phyloP scores from a whole-genome alignment of 176 grass and related monocot genomes.

The Pontederia paniculata region DNA sequence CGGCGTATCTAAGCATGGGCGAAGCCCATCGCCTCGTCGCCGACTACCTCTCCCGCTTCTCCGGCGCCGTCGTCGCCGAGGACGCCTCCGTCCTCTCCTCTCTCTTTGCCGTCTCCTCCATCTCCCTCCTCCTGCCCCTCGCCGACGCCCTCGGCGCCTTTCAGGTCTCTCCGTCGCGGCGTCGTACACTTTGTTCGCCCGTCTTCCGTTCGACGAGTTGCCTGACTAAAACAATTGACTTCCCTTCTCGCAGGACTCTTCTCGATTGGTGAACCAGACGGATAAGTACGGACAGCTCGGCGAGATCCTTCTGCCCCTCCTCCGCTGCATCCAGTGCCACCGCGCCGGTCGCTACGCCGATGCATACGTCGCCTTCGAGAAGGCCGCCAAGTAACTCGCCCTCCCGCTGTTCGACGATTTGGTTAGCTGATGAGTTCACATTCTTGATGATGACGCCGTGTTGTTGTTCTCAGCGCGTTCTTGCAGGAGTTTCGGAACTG shows the following conservation, averaged over 20 bases:
- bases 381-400: constrained; percentile 47
- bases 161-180: constrained; percentile 4
- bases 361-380: constrained; percentile 75
- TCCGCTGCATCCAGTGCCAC: too few relatives aligned
- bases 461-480: constrained; percentile 58
- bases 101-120: constrained; percentile 49
- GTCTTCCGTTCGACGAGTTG: too few relatives aligned
- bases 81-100: constrained; percentile 32
- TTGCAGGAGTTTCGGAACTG: constrained; percentile 95
- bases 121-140: constrained; percentile 32
- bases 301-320: neutral
- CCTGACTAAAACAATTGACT: too few relatives aligned
- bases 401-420: constrained; percentile 3
- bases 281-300: constrained; percentile 29
- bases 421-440: neutral
- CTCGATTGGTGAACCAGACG: constrained; percentile 30
- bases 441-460: constrained; percentile 3
- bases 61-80: constrained; percentile 32
- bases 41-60: constrained; percentile 49
- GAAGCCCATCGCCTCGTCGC: constrained; percentile 77
- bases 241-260: constrained; percentile 23
- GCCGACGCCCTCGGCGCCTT: constrained; percentile 57
- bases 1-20: constrained; percentile 69
- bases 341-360: constrained; percentile 52
- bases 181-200: too few relatives aligned